phyloP scores from a whole-genome alignment of 1,284 basidiomycete species.

The Puccinia coronata region DNA sequence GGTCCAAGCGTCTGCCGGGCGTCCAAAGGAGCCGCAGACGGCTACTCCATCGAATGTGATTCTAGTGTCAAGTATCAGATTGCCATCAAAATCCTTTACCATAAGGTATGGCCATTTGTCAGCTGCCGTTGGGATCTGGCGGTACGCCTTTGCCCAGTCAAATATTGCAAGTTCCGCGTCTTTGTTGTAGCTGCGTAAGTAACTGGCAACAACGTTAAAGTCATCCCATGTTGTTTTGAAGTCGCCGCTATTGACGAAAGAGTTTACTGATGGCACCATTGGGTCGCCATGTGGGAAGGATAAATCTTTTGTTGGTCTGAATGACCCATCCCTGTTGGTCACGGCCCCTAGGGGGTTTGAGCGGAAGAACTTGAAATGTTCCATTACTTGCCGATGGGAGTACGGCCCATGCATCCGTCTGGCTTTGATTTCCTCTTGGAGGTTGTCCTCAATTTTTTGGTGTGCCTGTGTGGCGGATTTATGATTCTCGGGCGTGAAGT shows the following conservation, averaged over 20 bases:
- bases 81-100: neutral
- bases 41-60: neutral
- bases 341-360: no score
- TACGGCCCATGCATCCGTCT: no score
- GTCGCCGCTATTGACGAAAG: neutral
- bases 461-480: no score
- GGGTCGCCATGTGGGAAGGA: neutral
- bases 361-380: no score
- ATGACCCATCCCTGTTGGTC: no score
- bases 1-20: constrained; percentile 7
- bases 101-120: neutral
- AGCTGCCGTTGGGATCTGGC: neutral
- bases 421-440: no score
- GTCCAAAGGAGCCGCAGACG: neutral
- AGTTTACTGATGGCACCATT: neutral
- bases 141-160: no score
- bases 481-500: no score
- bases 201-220: neutral
- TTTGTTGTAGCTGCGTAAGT: neutral
- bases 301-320: neutral
- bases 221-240: neutral
- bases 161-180: neutral
- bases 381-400: no score
- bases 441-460: no score
- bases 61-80: neutral